Base-by-base conservation (phyloP, 1,284 basidiomycete species). In the Apiotrichum porosum region DNA sequence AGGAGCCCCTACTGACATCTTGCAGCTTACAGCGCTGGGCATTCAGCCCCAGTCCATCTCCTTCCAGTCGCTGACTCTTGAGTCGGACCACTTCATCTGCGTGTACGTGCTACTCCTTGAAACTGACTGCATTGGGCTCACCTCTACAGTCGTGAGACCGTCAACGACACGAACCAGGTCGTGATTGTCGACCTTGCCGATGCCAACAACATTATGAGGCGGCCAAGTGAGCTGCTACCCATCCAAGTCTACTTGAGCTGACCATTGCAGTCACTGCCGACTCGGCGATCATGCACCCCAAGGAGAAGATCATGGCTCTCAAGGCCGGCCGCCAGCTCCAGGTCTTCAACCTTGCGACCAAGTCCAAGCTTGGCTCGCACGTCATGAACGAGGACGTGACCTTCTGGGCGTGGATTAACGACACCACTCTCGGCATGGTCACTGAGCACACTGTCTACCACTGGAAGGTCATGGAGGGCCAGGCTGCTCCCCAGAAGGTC, bases 381-480 rank as follows among this genome's bases (percentile, higher is more conserved):
- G 78, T 85, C 51, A 93, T 87, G 79, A 86, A 84, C 69, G 92
- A 97, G 71, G 95, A 98, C 65, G 82, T 98, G 52, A 84, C 88
- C 35, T 99, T 97, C 76, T 99, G 95, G 95, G 97, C 94, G 71
- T 99, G 95, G 95, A 84, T 97, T 51, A 88, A 83, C 51, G 84
- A 90, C 60, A 82, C 84, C 17, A 88, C 86, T 19, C 84, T 99
- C 55, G 95, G 94, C 65, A 82, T 98, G 75, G 95, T 98, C 68
- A 97, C 94, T 31, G 92, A 97, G 54, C 82, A 85, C 2, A 81
- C 92, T 14, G 95, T 98, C 33, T 92, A 83, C 75, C 94, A 98
- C 74, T 98, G 94, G 94, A 80, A 84, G 55, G 86, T 77, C 56
- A 69, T 65, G 42, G 68, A 66, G 32, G 69, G 68, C 42, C 58